Conservation (phyloP, 2,329 filamentous ascomycete species). For the Trichoderma koningiopsis region DNA sequence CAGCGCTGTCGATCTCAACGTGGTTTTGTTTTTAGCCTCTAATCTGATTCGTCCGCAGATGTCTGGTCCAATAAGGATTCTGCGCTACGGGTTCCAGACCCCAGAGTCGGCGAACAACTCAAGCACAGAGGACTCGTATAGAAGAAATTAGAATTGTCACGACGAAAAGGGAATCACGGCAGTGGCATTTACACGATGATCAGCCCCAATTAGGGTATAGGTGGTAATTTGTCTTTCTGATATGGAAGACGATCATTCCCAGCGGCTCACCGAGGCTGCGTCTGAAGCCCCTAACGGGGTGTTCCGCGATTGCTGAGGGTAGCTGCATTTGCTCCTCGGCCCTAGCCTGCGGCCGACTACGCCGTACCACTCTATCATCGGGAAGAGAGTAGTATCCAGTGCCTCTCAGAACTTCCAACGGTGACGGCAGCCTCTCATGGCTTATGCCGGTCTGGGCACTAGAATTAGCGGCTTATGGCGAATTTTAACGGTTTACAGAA, state of each 20-base stretch:
- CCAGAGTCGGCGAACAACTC: slow-evolving; percentile 19
- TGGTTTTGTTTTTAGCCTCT: not conserved
- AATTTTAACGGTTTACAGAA: not conserved
- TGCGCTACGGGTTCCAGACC: slow-evolving; percentile 20
- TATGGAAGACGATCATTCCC: not conserved
- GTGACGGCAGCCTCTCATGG: not conserved
- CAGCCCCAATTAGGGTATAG: not conserved
- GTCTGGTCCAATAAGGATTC: not conserved
- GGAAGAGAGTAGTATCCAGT: not conserved
- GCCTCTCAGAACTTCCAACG: not conserved
- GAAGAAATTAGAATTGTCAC: not conserved
- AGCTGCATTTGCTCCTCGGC: not conserved
- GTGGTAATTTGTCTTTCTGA: not conserved
- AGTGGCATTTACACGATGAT: not conserved
- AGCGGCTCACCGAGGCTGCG: not conserved
- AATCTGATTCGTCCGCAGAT: slow-evolving; percentile 1
- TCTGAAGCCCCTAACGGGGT: not conserved
- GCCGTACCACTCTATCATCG: not conserved
- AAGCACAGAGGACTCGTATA: not conserved
- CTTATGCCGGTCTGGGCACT: not conserved
- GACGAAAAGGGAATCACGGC: not conserved
- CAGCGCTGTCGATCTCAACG: slow-evolving; percentile 15
- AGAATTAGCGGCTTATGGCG: not conserved
- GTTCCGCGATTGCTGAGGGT: not conserved
- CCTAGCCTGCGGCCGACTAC: not conserved